Conservation (phyloP, 352 stramenopile species). For the Hyaloperonospora arabidopsidis region DNA sequence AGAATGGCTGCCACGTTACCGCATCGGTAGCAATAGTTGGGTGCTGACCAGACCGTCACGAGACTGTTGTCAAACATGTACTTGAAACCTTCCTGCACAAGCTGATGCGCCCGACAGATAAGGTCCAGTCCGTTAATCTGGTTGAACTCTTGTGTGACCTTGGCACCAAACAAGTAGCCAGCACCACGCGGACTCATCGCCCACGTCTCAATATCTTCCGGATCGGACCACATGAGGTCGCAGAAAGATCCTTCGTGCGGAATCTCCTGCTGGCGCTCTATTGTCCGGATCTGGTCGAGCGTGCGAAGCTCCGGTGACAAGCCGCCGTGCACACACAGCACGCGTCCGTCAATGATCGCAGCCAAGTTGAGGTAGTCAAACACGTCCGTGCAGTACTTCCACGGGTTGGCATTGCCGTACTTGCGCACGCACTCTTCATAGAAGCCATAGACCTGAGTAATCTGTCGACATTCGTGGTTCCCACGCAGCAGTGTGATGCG, state of each 20-base stretch:
- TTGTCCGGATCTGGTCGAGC: conserved; percentile 92
- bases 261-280: conserved; percentile 95
- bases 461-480: conserved; percentile 91
- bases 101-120: conserved; percentile 84
- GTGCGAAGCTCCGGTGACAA: conserved; percentile 92
- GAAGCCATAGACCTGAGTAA: conserved; percentile 96
- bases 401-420: conserved; percentile 94
- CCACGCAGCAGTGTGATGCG: conserved; percentile 82
- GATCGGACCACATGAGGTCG: conserved; percentile 98
- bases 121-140: conserved; percentile 87
- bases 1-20: conserved; percentile 80
- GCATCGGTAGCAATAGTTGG: conserved; percentile 84
- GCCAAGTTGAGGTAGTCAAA: conserved; percentile 95
- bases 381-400: conserved; percentile 94
- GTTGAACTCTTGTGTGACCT: conserved; percentile 87
- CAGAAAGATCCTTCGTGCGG: conserved; percentile 93
- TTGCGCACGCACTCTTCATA: conserved; percentile 96
- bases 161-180: conserved; percentile 82
- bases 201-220: conserved; percentile 90
- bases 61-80: conserved; percentile 88
- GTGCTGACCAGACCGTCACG: conserved; percentile 76
- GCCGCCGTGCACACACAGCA: conserved; percentile 92
- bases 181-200: conserved; percentile 84
- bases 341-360: conserved; percentile 88
- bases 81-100: conserved; percentile 88